Conservation (phyloP, 2,329 filamentous ascomycete genomes). For the Sclerotinia spermophila region DNA sequence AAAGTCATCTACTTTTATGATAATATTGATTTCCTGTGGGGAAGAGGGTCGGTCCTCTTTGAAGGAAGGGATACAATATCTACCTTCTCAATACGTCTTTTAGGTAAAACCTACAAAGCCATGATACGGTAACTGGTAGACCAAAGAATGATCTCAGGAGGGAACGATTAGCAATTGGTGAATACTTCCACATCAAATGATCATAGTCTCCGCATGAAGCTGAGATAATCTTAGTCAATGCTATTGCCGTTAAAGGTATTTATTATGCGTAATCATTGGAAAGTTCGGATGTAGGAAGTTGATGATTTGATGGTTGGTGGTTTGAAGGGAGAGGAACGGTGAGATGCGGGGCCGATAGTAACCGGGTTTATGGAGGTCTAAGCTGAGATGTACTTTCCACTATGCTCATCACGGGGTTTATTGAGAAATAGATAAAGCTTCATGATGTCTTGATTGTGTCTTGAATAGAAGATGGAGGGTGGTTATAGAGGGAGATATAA, state of each 20-base stretch:
- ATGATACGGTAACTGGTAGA: not conserved
- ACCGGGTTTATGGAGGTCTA: not conserved
- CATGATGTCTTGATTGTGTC: not conserved
- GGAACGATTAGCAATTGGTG: conserved; percentile 8
- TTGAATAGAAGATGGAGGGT: not conserved
- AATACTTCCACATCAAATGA: conserved; percentile 14
- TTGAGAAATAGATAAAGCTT: not conserved
- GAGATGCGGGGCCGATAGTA: conserved; percentile 15
- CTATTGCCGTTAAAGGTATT: conserved; percentile 8
- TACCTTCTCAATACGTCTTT: not conserved
- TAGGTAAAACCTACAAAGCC: not conserved
- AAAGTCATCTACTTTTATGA: not conserved
- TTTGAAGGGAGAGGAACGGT: not conserved
- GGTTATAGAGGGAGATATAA: not conserved
- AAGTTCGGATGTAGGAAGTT: not conserved
- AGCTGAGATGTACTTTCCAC: not conserved
- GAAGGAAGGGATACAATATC: not conserved
- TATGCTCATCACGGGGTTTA: not conserved
- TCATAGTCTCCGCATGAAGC: not conserved
- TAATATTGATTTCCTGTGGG: not conserved
- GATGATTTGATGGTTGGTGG: not conserved
- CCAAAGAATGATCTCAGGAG: not conserved
- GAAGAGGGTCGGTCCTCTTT: not conserved
- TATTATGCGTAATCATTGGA: not conserved
- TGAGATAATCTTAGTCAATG: conserved; percentile 13